Conservation (phyloP, 2,329 filamentous ascomycete species). For the Colletotrichum simmondsii region DNA sequence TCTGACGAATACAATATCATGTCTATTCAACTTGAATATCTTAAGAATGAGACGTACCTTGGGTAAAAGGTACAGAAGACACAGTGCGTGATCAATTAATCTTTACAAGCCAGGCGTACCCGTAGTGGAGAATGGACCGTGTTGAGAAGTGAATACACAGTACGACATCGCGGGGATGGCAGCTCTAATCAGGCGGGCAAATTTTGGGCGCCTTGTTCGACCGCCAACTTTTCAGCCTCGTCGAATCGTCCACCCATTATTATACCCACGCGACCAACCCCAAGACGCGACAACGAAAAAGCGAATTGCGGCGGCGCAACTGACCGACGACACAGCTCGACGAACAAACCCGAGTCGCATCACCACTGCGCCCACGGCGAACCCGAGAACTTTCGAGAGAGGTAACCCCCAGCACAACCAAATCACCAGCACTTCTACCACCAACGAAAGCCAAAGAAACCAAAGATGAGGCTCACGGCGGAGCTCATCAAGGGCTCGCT, state of each 20-base stretch:
- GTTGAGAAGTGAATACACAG: background rate
- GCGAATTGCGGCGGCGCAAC: background rate
- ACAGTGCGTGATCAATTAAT: background rate
- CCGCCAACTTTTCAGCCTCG: slow-evolving; percentile 35
- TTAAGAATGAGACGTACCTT: too few species aligned
- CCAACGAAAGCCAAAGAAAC: slow-evolving; percentile 26
- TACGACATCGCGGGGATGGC: slow-evolving; percentile 1
- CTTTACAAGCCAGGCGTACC: background rate
- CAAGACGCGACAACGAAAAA: background rate
- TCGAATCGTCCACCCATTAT: background rate
- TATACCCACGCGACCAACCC: slow-evolving; percentile 8
- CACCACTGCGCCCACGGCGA: too few species aligned
- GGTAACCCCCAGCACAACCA: slow-evolving; percentile 27
- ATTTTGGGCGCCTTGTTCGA: slow-evolving; percentile 32
- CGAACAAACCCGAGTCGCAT: too few species aligned
- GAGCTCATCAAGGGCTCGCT: slow-evolving; percentile 95
- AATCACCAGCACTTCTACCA: slow-evolving; percentile 23
- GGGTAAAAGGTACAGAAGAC: background rate
- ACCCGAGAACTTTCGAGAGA: background rate
- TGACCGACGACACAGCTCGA: background rate
- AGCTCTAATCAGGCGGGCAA: slow-evolving; percentile 30
- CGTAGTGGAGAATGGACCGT: fast-evolving
- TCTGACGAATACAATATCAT: too few species aligned
- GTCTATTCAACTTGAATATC: too few species aligned
- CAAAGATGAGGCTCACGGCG: slow-evolving; percentile 89